phyloP scores from a whole-genome alignment of 2,329 filamentous ascomycete species.

The Ceratocystis destructans region DNA sequence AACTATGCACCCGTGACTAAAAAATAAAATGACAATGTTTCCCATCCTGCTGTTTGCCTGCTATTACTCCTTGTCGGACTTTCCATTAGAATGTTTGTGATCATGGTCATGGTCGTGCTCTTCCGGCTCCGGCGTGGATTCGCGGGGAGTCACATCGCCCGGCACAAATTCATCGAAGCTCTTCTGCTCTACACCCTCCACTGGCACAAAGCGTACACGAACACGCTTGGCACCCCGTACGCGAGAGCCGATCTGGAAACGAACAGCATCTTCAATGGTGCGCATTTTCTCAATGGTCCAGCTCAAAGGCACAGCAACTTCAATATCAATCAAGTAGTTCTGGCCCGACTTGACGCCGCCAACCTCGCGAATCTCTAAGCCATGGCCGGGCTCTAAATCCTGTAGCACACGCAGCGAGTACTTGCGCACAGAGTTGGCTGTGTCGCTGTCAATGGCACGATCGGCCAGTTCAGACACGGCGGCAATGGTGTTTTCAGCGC shows the following conservation, averaged over 20 bases:
- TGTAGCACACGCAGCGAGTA: conserved; percentile 47
- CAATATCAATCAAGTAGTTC: conserved; percentile 86
- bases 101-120: conserved; percentile 30
- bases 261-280: conserved; percentile 58
- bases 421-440: conserved; percentile 57
- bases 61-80: conserved; percentile 17
- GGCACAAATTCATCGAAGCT: conserved; percentile 67
- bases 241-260: conserved; percentile 57
- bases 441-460: conserved; percentile 70
- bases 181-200: conserved; percentile 43
- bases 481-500: conserved; percentile 68
- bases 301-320: conserved; percentile 61
- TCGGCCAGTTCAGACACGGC: conserved; percentile 86
- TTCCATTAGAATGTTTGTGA: conserved; percentile 24
- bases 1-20: not conserved
- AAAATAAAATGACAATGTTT: not conserved
- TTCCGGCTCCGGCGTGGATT: conserved; percentile 27
- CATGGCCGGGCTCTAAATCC: conserved; percentile 30
- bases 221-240: conserved; percentile 76
- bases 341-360: conserved; percentile 91
- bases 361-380: conserved; percentile 61
- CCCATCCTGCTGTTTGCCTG: not conserved
- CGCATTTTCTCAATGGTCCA: conserved; percentile 64
- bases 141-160: conserved; percentile 50
- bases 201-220: conserved; percentile 67